Percentiles rank a stretch among this genome's conserved stretches.
These are phyloP conservation scores for Coemansia sp. DNA, from an alignment of 192 early-diverging fungal species.

Conservation along the genomic window DNA sequence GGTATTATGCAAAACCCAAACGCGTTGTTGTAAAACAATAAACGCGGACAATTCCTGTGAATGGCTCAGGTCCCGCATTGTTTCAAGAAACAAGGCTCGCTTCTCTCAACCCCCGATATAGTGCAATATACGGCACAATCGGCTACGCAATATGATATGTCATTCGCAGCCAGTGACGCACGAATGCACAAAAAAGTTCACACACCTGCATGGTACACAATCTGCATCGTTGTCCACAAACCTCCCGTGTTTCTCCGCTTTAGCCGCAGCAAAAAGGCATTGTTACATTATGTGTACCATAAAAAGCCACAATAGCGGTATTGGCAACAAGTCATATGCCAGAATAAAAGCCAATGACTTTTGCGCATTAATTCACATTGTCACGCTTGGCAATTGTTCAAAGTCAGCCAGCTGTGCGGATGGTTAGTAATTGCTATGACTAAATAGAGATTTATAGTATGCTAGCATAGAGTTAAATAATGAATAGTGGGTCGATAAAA, in stretches of 20 bases:
- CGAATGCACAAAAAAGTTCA: not conserved
- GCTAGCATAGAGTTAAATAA: not conserved
- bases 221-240: not conserved
- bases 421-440: not conserved
- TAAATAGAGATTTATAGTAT: not conserved
- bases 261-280: not conserved
- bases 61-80: too few species aligned
- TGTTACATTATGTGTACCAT: too few species aligned
- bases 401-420: not conserved
- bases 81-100: not conserved
- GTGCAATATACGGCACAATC: not conserved
- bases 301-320: too few species aligned
- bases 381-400: not conserved
- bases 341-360: not conserved
- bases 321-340: too few species aligned
- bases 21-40: too few species aligned
- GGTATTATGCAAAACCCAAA: too few species aligned
- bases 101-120: not conserved
- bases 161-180: not conserved
- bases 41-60: too few species aligned
- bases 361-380: not conserved
- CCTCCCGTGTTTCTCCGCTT: not conserved
- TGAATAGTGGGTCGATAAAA: not conserved
- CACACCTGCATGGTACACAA: constrained; percentile 1
- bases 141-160: not conserved